Evolutionary conservation across 768 basidiomycete genomes (phyloP), one percentile per base, ranked within the genome.

Genomic region (Pholiota molesta): DNA sequence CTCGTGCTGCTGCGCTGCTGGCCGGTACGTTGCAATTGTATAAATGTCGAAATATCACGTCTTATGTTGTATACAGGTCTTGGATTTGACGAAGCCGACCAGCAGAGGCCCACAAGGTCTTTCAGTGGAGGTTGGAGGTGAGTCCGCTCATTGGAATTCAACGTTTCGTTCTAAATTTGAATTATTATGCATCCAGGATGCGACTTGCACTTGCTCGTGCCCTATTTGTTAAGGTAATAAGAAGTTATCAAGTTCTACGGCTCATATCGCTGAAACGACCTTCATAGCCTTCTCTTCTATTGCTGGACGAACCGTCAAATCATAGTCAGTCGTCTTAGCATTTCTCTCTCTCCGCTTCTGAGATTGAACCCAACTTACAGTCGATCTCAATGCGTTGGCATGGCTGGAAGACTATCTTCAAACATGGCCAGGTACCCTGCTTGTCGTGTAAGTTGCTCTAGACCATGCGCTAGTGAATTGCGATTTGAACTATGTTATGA

Each of bases 371-470:
- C 13, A 21, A 29, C 60, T 52, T 44, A 11, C 65, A 91, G 89
- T 94, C 71, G 94, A 97, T 83, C 75, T 98, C 58, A 98, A 98
- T 74, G 96, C 96, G 9, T 83, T 99, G 70, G 97, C 97, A 31
- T 99, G 97, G 96, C 81, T 96, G 7, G 95, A 98, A 79, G 96
- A 97, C 70, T 98, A 98, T 72, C 83, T 98, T 5, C 96, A 97
- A 73, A 96, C 95, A 2, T 98, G 95, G 95, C 78, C 87, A 1
- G 91, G 94, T 55, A 97, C 95, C 0, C 78, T 98, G 16, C 87
- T 98, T 40, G 95, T 97, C 14, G 95, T 98, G 89, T 95, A 71
- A 66, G 89, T 44, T 55, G 21, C 39, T 59, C 28, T 40, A 14
- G 14, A 57, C 37, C 13, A n/a, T 57, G 26, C 26, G 14, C 31